Percentiles rank a stretch among this genome's conserved stretches.
Evolutionary conservation across 2,329 filamentous ascomycete species (phyloP).

Genomic region (Ophiocordyceps camponoti-floridani): DNA sequence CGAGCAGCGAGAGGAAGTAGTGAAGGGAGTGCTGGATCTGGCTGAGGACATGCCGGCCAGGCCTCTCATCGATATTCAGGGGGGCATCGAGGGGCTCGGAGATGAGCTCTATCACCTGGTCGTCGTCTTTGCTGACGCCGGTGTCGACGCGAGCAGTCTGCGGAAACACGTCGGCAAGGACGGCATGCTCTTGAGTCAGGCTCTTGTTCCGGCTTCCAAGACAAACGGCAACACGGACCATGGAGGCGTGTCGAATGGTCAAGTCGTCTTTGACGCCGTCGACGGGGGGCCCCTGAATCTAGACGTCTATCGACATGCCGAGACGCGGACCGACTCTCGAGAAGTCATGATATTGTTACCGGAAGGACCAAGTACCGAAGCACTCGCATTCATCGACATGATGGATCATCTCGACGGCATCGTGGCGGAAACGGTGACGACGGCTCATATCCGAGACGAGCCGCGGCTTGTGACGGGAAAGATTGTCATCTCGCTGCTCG

Average conservation of each 20-base stretch:
- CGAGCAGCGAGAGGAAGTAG: constrained; percentile 2
- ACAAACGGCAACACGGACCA: not conserved
- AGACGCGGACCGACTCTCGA: not conserved
- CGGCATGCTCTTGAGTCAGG: constrained; percentile 11
- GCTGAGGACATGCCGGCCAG: constrained; percentile 5
- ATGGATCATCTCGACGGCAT: not conserved
- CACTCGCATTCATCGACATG: not conserved
- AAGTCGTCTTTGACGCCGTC: not conserved
- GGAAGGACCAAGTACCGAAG: not conserved
- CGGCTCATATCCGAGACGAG: constrained; percentile 3
- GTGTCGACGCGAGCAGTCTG: constrained; percentile 4
- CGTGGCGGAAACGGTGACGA: constrained; percentile 1
- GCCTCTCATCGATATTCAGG: constrained; percentile 12
- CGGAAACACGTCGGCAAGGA: constrained; percentile 9
- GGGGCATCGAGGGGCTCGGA: constrained; percentile 6
- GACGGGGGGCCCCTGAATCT: not conserved
- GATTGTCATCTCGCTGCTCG: constrained; percentile 27
- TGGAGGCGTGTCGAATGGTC: too few relatives aligned
- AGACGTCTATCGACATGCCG: constrained; percentile 1
- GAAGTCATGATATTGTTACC: constrained; percentile 6
- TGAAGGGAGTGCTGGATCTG: constrained; percentile 1
- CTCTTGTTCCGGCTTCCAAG: constrained; percentile 7
- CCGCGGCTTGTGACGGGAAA: constrained; percentile 7
- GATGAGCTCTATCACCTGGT: constrained; percentile 16
- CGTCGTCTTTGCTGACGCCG: constrained; percentile 6